Evolutionary conservation across 306 rosid genomes (phyloP).

Genomic region (Mimosa bimucronata): DNA sequence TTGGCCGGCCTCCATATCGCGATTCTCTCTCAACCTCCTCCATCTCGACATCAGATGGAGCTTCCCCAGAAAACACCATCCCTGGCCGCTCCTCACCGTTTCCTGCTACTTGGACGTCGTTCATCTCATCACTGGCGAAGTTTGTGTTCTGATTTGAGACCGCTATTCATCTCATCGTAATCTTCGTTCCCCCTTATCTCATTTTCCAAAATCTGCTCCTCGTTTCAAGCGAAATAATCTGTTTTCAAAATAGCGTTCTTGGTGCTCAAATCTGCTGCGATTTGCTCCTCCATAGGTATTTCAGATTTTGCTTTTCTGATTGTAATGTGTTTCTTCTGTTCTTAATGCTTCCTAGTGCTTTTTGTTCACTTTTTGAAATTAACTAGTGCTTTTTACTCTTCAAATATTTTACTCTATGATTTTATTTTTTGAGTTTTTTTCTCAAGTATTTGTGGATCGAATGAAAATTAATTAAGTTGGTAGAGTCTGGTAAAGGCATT

Average conservation of each 20-base stretch:
- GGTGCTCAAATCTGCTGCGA: conserved; percentile 77
- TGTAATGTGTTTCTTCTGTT: background rate
- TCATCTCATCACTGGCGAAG: no score
- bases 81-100: no score
- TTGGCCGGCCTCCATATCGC: no score
- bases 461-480: background rate
- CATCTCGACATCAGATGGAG: no score
- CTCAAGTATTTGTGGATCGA: background rate
- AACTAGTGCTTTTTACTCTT: background rate
- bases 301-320: background rate
- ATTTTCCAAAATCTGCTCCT: no score
- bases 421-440: background rate
- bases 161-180: no score
- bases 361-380: background rate
- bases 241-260: conserved; percentile 69
- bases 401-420: background rate
- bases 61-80: no score
- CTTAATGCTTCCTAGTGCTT: background rate
- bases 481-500: background rate
- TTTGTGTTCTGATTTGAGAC: no score
- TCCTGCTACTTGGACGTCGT: no score
- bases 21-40: no score
- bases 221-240: no score
- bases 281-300: conserved; percentile 69
- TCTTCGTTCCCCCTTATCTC: no score